Evolutionary conservation across 306 rosid genomes (phyloP).

Genomic region (Vigna mungo): DNA sequence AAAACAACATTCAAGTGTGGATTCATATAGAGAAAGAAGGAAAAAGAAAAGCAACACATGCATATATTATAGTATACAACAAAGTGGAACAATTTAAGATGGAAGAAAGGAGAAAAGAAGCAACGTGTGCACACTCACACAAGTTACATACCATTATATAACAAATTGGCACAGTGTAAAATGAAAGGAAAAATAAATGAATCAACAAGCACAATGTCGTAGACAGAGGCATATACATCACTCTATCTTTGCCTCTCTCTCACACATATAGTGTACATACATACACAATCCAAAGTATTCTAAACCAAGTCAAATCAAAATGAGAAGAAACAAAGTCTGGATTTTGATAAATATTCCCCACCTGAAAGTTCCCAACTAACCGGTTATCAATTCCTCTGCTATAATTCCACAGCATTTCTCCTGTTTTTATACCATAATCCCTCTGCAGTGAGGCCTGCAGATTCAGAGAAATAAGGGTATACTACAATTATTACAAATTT

Average conservation of each 20-base stretch:
- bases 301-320: constrained; percentile 21
- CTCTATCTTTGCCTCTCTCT: neutral
- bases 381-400: constrained; percentile 92
- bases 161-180: neutral
- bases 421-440: constrained; percentile 83
- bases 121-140: neutral
- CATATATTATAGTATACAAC: neutral
- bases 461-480: constrained; percentile 46
- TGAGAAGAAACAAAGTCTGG: constrained; percentile 30
- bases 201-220: neutral
- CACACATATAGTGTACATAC: neutral
- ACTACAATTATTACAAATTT: constrained; percentile 37
- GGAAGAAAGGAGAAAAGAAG: neutral
- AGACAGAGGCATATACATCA: neutral
- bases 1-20: neutral
- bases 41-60: neutral
- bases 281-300: neutral
- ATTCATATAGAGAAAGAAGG: neutral
- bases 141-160: neutral
- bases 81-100: neutral
- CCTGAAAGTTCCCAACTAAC: constrained; percentile 85
- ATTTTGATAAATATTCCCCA: constrained; percentile 46
- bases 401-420: constrained; percentile 91
- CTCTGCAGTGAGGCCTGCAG: constrained; percentile 81
- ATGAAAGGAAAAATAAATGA: neutral